phyloP scores from a whole-genome alignment of 805 yeast genomes.

The Debaryomyces castellii region DNA sequence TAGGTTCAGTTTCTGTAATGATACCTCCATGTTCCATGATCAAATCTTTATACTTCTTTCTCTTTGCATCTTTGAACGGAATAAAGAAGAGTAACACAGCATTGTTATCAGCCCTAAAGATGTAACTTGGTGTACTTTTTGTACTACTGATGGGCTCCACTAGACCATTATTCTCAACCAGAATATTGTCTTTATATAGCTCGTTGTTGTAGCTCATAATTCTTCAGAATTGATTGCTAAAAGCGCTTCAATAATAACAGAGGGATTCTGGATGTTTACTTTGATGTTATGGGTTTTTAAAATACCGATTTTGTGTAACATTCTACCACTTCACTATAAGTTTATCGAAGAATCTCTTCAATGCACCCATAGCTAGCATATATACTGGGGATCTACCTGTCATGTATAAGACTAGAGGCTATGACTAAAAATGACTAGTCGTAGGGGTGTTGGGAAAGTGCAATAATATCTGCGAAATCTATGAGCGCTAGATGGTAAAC shows the following conservation, averaged over 20 bases:
- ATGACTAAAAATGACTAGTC: too few relatives aligned
- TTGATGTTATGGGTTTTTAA: constrained; percentile 7
- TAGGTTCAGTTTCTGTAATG: constrained; percentile 12
- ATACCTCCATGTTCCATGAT: constrained; percentile 21
- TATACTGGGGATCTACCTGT: too few relatives aligned
- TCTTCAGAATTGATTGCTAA: background rate
- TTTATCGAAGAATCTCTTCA: too few relatives aligned
- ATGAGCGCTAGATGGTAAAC: too few relatives aligned
- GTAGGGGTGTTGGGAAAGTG: too few relatives aligned
- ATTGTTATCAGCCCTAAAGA: constrained; percentile 7
- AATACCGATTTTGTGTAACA: constrained; percentile 5
- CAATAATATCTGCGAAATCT: too few relatives aligned
- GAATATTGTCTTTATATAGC: constrained; percentile 4
- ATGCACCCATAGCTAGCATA: too few relatives aligned
- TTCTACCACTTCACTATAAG: background rate
- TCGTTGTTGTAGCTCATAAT: constrained; percentile 11
- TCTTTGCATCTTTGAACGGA: constrained; percentile 12
- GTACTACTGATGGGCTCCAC: background rate
- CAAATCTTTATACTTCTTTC: constrained; percentile 11
- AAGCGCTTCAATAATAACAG: background rate
- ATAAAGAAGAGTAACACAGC: constrained; percentile 15
- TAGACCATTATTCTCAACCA: background rate
- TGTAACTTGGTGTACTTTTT: background rate
- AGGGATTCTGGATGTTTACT: constrained; percentile 5
- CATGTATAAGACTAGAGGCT: too few relatives aligned